Evolutionary conservation across 805 yeast genomes (phyloP), one percentile per base, ranked within the genome.

Genomic region (Wickerhamiella dianesei): DNA sequence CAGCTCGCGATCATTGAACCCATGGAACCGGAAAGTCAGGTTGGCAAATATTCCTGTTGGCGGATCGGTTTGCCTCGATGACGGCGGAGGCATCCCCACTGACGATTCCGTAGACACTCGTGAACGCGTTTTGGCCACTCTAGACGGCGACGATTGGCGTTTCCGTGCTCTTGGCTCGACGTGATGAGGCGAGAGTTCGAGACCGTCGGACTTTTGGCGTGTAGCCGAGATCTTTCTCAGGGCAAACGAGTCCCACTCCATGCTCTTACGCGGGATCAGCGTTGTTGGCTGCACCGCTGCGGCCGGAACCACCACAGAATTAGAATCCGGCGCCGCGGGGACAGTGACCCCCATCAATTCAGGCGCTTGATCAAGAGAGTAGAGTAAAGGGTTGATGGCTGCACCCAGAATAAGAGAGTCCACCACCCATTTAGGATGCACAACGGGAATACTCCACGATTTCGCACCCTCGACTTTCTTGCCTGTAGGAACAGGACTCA

Each of bases 381-480:
- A 25, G 12, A 25, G 32, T 12, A 56, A 55, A 25, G 61, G 69
- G 16, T 62, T 62, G 37, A 73, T 50, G 14, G 66, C 64, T 1
- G 70, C 72, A n/a, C 65, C 63, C 47, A 73, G 57, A 42, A 56
- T 59, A 2, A 64, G 48, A 43, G 74, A 67, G 48, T 70, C 69
- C 3, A 56, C 32, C 13, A 74, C 44, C 77, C 77, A 74, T 43
- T 63, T 59, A 6, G 69, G 67, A 47, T 65, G 65, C 2, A 72
- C 70, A 2, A 71, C 58, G 2, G 69, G 66, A 14, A 72, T 62
- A 16, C 59, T 57, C 62, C 69, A 65, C 25, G 57, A 59, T 19
- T 56, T 49, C 2, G 77, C 77, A 35, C 53, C 65, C 36, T 52
- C 56, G 41, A 53, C 64, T 45, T 67, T 68, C 16, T 55, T 53